Conservation (phyloP, 2,329 filamentous ascomycete genomes). For the Magnaporthiopsis rhizophila region DNA sequence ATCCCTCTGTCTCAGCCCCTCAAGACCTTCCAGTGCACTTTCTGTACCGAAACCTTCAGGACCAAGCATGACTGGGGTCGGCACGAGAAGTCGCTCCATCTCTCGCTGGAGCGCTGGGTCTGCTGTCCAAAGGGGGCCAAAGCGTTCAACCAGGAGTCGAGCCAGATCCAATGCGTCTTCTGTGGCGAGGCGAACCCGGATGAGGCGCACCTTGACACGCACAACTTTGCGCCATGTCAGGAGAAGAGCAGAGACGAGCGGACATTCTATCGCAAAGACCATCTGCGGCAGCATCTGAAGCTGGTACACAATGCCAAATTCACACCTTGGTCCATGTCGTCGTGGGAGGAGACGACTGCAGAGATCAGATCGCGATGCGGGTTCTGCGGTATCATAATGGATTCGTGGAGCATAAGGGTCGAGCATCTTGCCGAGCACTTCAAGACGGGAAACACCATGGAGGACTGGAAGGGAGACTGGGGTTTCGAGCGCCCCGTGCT, state of each 20-base stretch:
- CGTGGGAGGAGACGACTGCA: slow-evolving; percentile 52
- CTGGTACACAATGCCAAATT: slow-evolving; percentile 57
- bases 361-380: slow-evolving; percentile 57
- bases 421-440: slow-evolving; percentile 63
- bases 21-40: slow-evolving; percentile 59
- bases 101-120: slow-evolving; percentile 59
- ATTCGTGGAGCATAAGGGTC: slow-evolving; percentile 51
- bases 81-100: slow-evolving; percentile 60
- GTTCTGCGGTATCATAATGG: slow-evolving; percentile 56
- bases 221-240: slow-evolving; percentile 57
- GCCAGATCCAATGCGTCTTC: slow-evolving; percentile 49
- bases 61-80: slow-evolving; percentile 62
- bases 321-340: slow-evolving; percentile 55
- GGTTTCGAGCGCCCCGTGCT: slow-evolving; percentile 55
- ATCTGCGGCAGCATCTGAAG: slow-evolving; percentile 57
- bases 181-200: slow-evolving; percentile 49
- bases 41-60: slow-evolving; percentile 60
- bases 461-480: slow-evolving; percentile 63
- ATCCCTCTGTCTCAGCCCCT: slow-evolving; percentile 30
- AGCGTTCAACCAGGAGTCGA: slow-evolving; percentile 51
- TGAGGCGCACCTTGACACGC: slow-evolving; percentile 46
- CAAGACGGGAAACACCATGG: slow-evolving; percentile 58
- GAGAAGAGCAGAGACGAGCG: slow-evolving; percentile 55
- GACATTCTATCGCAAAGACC: slow-evolving; percentile 60
- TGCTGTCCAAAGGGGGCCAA: slow-evolving; percentile 51